Conservation (phyloP, 2,329 filamentous ascomycete genomes). For the Aspergillus phoenicis region DNA sequence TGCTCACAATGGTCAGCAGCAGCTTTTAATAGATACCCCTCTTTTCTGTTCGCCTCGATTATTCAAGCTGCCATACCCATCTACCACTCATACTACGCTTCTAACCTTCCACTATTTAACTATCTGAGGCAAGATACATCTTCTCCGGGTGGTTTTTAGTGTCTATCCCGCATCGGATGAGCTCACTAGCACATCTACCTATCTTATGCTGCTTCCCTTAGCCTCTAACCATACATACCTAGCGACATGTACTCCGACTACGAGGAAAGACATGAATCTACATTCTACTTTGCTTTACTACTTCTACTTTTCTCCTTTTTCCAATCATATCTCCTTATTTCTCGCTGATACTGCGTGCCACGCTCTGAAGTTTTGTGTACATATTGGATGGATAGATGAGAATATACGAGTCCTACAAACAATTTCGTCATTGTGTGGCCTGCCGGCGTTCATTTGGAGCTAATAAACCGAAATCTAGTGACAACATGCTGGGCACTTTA, state of each 20-base stretch:
- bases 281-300: not conserved
- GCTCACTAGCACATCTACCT: too few species aligned
- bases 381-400: conserved; percentile 8
- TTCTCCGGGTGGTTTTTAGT: not conserved
- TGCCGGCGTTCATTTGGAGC: too few species aligned
- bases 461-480: too few species aligned
- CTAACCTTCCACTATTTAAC: not conserved
- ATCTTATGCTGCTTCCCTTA: too few species aligned
- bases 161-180: too few species aligned
- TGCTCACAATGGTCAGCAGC: not conserved
- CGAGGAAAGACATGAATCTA: not conserved
- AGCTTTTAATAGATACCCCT: conserved; percentile 12
- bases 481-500: too few species aligned
- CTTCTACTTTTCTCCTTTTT: too few species aligned
- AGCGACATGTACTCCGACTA: not conserved
- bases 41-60: not conserved
- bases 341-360: not conserved
- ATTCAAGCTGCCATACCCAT: not conserved
- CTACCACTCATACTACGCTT: not conserved
- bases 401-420: not conserved
- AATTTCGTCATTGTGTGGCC: not conserved
- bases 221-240: not conserved
- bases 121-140: not conserved
- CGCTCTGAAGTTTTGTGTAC: conserved; percentile 10
- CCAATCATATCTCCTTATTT: not conserved